These are phyloP conservation scores for Linum tenue DNA, from an alignment of 345 rosid genomes.

Conservation along the genomic window DNA sequence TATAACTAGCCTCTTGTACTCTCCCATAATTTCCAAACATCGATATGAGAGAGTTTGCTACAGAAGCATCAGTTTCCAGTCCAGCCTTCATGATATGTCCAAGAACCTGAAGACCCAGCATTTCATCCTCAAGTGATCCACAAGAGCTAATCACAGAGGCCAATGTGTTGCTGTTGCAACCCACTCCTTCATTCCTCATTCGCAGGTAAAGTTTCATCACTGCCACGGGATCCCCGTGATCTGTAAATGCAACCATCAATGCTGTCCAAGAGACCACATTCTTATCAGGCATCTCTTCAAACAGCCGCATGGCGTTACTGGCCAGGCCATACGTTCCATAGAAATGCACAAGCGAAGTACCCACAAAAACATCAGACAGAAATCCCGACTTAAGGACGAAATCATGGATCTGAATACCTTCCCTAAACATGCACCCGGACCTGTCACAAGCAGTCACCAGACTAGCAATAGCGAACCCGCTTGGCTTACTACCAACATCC, in stretches of 20 bases:
- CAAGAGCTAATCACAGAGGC: slow-evolving; percentile 60
- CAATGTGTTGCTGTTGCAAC: slow-evolving; percentile 55
- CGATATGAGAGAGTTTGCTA: slow-evolving; percentile 57
- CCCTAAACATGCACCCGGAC: slow-evolving; percentile 45
- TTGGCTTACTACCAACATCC: slow-evolving; percentile 36
- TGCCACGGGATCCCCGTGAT: slow-evolving; percentile 39
- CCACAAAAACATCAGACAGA: slow-evolving; percentile 60
- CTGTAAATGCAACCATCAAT: slow-evolving; percentile 60
- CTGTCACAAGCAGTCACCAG: slow-evolving; percentile 66
- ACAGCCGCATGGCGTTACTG: slow-evolving; percentile 45
- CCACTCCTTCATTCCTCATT: slow-evolving; percentile 50
- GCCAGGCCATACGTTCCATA: slow-evolving; percentile 51
- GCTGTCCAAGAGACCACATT: slow-evolving; percentile 95
- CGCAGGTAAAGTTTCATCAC: slow-evolving; percentile 37
- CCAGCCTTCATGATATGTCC: slow-evolving; percentile 55
- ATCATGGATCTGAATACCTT: slow-evolving; percentile 64
- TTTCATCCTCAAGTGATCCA: slow-evolving; percentile 39
- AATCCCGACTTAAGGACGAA: slow-evolving; percentile 49
- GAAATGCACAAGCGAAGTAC: slow-evolving; percentile 70
- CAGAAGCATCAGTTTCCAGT: slow-evolving; percentile 45
- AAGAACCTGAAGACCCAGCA: slow-evolving; percentile 50
- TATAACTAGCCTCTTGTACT: slow-evolving; percentile 33
- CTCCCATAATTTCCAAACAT: slow-evolving; percentile 59
- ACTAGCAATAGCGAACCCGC: slow-evolving; percentile 58
- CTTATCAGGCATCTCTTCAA: slow-evolving; percentile 69